Evolutionary conservation across 176 grass and related monocot species (phyloP).

Genomic region (barley (Hordeum vulgare)): MorexV3_pseudomolecules_assembly NC_058519.1:55516861-55517360

Average conservation of each 20-base stretch:
- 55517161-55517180: conserved; percentile 32
- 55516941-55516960: not conserved
- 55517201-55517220: not conserved
- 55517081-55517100: not conserved
- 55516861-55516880: not conserved
- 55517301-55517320: not conserved
- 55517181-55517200: not conserved
- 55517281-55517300: not conserved
- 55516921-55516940: not conserved
- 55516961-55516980: not conserved
- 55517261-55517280: not conserved
- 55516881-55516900: not conserved
- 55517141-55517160: conserved; percentile 4
- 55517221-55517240: not conserved
- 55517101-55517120: not conserved
- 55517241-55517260: not conserved
- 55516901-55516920: not conserved
- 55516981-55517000: not conserved
- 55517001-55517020: not conserved
- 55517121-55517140: not conserved
- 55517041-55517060: not conserved
- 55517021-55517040: not conserved
- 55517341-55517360: not conserved
- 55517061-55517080: not conserved
- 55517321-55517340: not conserved